These are phyloP conservation scores for Xylaria sp. DNA, from an alignment of 2,329 filamentous ascomycete genomes.

Conservation along the genomic window DNA sequence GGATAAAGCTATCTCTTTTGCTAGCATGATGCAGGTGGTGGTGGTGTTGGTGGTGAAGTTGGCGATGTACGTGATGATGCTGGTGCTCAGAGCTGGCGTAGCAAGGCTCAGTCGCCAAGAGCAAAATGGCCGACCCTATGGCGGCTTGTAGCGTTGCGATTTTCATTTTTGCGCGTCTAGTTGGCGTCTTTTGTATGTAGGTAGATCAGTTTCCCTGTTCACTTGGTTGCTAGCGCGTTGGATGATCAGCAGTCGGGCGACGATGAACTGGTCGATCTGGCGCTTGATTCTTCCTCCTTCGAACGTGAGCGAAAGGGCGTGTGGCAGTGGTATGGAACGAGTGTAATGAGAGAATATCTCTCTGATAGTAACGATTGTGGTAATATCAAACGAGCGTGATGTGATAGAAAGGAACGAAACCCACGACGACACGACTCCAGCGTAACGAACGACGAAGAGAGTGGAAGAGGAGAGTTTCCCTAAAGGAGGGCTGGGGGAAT, in stretches of 20 bases:
- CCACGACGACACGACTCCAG: constrained; percentile 37
- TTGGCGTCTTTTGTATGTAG: constrained; percentile 27
- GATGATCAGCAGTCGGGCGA: constrained; percentile 20
- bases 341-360: constrained; percentile 39
- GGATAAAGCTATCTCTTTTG: constrained; percentile 51
- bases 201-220: not conserved
- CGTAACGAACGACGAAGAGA: constrained; percentile 36
- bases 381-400: constrained; percentile 33
- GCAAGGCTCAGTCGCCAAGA: constrained; percentile 58
- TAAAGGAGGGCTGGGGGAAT: constrained; percentile 17
- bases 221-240: constrained; percentile 24
- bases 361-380: constrained; percentile 25
- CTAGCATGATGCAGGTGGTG: constrained; percentile 43
- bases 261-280: constrained; percentile 12
- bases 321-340: constrained; percentile 28
- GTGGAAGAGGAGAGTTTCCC: constrained; percentile 16
- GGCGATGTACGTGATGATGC: constrained; percentile 52
- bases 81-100: constrained; percentile 53
- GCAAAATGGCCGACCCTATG: constrained; percentile 60
- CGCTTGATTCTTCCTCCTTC: constrained; percentile 2
- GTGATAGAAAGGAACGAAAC: constrained; percentile 33
- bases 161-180: constrained; percentile 60
- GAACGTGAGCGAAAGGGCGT: not conserved
- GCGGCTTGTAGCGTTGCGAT: constrained; percentile 61
- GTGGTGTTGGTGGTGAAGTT: constrained; percentile 54